Conservation (phyloP, 768 basidiomycete species). For the Kwoniella sp. region DNA sequence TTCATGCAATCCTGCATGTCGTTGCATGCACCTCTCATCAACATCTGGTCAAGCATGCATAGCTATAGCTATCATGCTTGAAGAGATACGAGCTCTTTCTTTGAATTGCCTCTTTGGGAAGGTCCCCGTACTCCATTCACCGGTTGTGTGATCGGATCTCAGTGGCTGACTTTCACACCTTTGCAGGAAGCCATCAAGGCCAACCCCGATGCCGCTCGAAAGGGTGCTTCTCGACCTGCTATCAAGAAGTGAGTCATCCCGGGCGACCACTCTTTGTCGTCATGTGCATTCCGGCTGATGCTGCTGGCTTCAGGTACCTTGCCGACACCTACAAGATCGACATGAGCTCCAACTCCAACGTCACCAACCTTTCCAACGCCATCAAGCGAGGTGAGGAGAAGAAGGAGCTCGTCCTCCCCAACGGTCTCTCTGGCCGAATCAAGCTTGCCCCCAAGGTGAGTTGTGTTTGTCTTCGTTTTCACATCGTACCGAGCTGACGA, state of each 20-base stretch:
- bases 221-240: conserved; percentile 72
- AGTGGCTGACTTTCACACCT: conserved; percentile 22
- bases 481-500: conserved; percentile 14
- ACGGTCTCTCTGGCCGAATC: conserved; percentile 64
- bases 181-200: conserved; percentile 71
- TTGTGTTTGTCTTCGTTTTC: conserved; percentile 1
- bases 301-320: conserved; percentile 66
- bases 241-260: conserved; percentile 71
- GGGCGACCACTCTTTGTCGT: neutral
- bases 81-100: neutral
- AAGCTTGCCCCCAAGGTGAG: conserved; percentile 54
- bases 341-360: conserved; percentile 73
- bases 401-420: conserved; percentile 80
- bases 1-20: neutral
- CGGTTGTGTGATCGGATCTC: neutral
- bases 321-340: conserved; percentile 79
- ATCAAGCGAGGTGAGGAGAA: conserved; percentile 80
- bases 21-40: conserved; percentile 14
- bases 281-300: neutral
- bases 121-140: conserved; percentile 5
- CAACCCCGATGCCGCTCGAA: conserved; percentile 67
- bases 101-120: conserved; percentile 40
- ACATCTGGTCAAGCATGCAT: conserved; percentile 7
- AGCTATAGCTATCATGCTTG: conserved; percentile 6
- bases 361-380: conserved; percentile 74